These are phyloP conservation scores for Entophlyctis helioformis DNA, from an alignment of 192 early-diverging fungal species.

Conservation along the genomic window DNA sequence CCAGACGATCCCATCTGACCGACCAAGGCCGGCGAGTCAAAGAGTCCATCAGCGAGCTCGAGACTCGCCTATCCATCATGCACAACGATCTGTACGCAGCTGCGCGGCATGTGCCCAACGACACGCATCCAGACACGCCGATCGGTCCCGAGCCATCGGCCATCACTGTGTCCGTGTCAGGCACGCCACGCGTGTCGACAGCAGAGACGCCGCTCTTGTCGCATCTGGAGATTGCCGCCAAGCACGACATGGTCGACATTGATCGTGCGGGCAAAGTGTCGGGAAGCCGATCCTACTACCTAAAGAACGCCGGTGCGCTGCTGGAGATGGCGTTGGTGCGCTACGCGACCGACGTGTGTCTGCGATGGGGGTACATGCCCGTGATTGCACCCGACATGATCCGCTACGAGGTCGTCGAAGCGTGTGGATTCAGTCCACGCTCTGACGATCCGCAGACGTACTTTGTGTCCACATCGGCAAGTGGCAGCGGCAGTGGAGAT, in stretches of 20 bases:
- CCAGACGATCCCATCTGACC: conserved; percentile 13
- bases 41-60: conserved; percentile 35
- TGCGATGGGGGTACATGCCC: conserved; percentile 59
- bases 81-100: conserved; percentile 47
- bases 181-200: conserved; percentile 12
- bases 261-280: conserved; percentile 67
- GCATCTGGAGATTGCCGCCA: conserved; percentile 58
- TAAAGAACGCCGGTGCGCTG: conserved; percentile 74
- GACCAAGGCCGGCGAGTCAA: conserved; percentile 49
- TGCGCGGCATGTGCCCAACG: conserved; percentile 67
- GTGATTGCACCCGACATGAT: conserved; percentile 76
- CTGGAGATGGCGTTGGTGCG: conserved; percentile 81
- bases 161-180: conserved; percentile 32
- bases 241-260: conserved; percentile 67
- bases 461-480: conserved; percentile 12
- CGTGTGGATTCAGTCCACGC: conserved; percentile 83
- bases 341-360: conserved; percentile 68
- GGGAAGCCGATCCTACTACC: conserved; percentile 76
- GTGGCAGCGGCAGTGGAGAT: conserved; percentile 1
- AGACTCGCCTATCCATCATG: conserved; percentile 28
- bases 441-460: conserved; percentile 81
- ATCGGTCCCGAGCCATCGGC: conserved; percentile 63
- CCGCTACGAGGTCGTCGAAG: conserved; percentile 63
- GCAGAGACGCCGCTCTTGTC: conserved; percentile 29
- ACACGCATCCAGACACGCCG: conserved; percentile 58